Percentiles rank a stretch among this genome's conserved stretches.
Evolutionary conservation across 306 rosid genomes (phyloP).

Genomic region (Gleditsia sinensis): DNA sequence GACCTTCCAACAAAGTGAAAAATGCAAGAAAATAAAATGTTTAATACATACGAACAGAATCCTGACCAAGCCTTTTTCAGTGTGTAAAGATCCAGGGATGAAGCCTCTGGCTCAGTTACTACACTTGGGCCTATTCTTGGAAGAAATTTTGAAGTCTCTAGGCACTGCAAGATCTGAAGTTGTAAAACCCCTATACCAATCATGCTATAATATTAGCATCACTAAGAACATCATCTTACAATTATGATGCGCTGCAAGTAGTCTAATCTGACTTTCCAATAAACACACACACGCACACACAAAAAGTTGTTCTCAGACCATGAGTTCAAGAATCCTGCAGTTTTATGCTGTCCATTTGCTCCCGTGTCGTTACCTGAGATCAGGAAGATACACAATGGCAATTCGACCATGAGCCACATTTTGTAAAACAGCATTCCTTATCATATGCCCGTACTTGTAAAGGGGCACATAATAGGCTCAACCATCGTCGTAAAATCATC

Average conservation of each 20-base stretch:
- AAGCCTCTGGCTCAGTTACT: background rate
- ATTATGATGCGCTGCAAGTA: background rate
- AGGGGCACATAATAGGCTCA: slow-evolving; percentile 9
- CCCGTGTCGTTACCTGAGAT: slow-evolving; percentile 31
- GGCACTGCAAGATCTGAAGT: slow-evolving; percentile 17
- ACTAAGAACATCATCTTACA: background rate
- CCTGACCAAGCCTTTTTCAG: background rate
- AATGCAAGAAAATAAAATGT: background rate
- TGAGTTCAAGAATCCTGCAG: slow-evolving; percentile 35
- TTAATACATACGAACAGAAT: background rate
- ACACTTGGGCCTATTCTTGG: background rate
- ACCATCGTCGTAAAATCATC: slow-evolving; percentile 5
- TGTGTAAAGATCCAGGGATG: background rate
- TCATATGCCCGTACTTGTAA: background rate
- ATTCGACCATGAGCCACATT: slow-evolving; percentile 25
- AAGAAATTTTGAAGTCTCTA: background rate
- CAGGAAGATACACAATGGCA: slow-evolving; percentile 18
- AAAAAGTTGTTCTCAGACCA: slow-evolving; percentile 20
- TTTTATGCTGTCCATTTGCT: slow-evolving; percentile 35
- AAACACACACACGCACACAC: background rate
- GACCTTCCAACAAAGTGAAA: background rate
- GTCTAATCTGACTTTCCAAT: background rate
- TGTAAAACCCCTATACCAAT: slow-evolving; percentile 21
- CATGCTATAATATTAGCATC: slow-evolving; percentile 20
- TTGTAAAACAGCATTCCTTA: background rate